phyloP scores from a whole-genome alignment of 768 basidiomycete species.

The Termitomyces sp. region DNA sequence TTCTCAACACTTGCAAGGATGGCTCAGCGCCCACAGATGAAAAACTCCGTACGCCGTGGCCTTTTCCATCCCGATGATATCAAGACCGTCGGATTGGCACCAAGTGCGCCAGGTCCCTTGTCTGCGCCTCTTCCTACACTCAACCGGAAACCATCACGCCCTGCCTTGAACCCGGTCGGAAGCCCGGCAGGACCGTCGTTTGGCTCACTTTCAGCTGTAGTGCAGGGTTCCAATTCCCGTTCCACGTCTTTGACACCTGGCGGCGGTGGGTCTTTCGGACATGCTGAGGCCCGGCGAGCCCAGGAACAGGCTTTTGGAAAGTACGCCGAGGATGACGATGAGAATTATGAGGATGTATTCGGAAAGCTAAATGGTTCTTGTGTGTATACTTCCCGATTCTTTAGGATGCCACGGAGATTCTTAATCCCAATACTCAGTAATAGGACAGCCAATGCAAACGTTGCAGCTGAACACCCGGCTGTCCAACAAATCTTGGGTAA shows the following conservation, averaged over 20 bases:
- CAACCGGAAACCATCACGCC: conserved; percentile 46
- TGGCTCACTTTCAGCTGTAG: conserved; percentile 21
- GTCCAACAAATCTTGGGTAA: conserved; percentile 88
- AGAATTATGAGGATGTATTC: conserved; percentile 96
- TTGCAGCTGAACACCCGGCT: conserved; percentile 81
- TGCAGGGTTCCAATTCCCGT: conserved; percentile 40
- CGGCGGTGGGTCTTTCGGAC: conserved; percentile 56
- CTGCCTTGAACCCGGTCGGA: conserved; percentile 43
- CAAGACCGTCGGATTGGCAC: conserved; percentile 60
- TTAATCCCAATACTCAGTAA: conserved; percentile 24
- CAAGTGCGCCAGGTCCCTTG: conserved; percentile 49
- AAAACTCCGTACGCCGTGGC: conserved; percentile 65
- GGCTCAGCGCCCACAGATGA: conserved; percentile 38
- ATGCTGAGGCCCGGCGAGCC: conserved; percentile 53
- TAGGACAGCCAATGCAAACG: conserved; percentile 63
- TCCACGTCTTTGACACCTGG: conserved; percentile 50
- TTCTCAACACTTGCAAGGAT: not conserved
- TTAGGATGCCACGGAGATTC: not conserved
- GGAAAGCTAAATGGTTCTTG: conserved; percentile 67
- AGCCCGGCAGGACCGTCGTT: conserved; percentile 21
- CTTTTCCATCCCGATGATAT: conserved; percentile 90
- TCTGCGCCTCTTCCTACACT: conserved; percentile 65
- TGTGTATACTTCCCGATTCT: conserved; percentile 26
- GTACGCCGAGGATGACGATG: conserved; percentile 81
- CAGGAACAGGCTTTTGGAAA: conserved; percentile 64